A percentile compares a stretch with the other conserved stretches of the same genome.
These are phyloP conservation scores for Alnus glutinosa DNA, from an alignment of 306 rosid genomes.

Conservation along the genomic window DNA sequence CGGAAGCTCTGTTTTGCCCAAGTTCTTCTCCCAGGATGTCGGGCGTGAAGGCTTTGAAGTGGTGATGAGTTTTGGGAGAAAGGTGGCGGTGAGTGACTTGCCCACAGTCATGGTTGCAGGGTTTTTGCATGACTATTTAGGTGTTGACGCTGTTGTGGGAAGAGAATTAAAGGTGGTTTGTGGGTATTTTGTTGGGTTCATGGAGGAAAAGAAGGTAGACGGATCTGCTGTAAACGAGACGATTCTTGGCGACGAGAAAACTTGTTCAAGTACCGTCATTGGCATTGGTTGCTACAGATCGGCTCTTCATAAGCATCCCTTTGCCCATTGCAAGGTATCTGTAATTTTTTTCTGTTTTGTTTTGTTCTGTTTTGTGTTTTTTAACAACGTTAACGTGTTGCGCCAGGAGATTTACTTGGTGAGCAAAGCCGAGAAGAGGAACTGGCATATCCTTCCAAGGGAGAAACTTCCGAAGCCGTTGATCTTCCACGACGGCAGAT, in stretches of 20 bases:
- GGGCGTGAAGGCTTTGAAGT: conserved; percentile 59
- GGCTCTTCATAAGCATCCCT: conserved; percentile 36
- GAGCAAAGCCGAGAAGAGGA: conserved; percentile 56
- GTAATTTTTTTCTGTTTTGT: background rate
- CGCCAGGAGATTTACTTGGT: conserved; percentile 47
- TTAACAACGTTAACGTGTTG: background rate
- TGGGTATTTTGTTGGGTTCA: conserved; percentile 63
- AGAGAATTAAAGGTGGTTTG: conserved; percentile 53
- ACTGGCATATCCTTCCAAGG: conserved; percentile 52
- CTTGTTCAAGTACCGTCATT: conserved; percentile 2
- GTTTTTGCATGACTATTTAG: conserved; percentile 55
- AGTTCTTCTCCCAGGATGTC: conserved; percentile 58
- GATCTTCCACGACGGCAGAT: conserved; percentile 82
- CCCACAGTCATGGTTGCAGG: conserved; percentile 72
- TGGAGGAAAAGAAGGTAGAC: conserved; percentile 32
- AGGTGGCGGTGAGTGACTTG: conserved; percentile 50
- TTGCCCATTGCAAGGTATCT: conserved; percentile 52
- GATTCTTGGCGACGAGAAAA: conserved; percentile 20
- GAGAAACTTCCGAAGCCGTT: conserved; percentile 53
- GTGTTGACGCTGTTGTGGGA: conserved; percentile 52
- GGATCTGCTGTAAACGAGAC: conserved; percentile 9
- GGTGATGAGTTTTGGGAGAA: conserved; percentile 47
- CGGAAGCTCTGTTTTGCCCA: conserved; percentile 69
- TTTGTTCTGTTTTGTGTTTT: background rate
- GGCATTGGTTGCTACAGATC: conserved; percentile 37